Percentiles rank a stretch among this genome's conserved stretches.
These are phyloP conservation scores for Rhodamnia rubescens DNA, from an alignment of 345 rosid species.

Conservation along the genomic window DNA sequence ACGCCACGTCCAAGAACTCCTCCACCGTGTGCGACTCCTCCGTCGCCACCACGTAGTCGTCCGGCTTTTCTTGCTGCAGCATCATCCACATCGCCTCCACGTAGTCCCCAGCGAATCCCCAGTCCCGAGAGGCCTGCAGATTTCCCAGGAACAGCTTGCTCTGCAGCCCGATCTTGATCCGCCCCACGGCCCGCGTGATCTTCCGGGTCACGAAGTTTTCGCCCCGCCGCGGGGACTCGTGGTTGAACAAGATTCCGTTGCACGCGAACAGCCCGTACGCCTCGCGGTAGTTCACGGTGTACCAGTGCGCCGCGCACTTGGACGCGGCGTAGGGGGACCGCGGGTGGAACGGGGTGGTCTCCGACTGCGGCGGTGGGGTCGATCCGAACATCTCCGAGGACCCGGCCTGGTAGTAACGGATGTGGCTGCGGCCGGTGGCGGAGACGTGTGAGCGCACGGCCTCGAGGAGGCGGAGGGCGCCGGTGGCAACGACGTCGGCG, in stretches of 20 bases:
- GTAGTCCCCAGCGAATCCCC: conserved; percentile 96
- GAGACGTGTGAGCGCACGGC: conserved; percentile 83
- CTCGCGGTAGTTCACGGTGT: conserved; percentile 89
- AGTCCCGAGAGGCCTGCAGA: conserved; percentile 76
- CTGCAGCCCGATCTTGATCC: conserved; percentile 82
- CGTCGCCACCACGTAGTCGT: conserved; percentile 91
- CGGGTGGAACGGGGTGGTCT: conserved; percentile 81
- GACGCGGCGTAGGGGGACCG: conserved; percentile 96
- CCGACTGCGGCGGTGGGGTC: conserved; percentile 82
- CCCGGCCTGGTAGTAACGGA: conserved; percentile 89
- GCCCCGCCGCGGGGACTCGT: conserved; percentile 85
- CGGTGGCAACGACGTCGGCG: conserved; percentile 90
- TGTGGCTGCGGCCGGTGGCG: conserved; percentile 51
- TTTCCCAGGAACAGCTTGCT: conserved; percentile 78
- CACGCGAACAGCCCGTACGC: conserved; percentile 86
- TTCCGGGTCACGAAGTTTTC: conserved; percentile 94
- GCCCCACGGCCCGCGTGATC: conserved; percentile 84
- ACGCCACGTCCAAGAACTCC: conserved; percentile 77
- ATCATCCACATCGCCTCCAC: conserved; percentile 99
- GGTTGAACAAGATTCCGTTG: conserved; percentile 86
- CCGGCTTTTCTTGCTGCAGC: conserved; percentile 90
- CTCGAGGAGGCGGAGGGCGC: conserved; percentile 85
- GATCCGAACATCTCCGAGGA: conserved; percentile 97
- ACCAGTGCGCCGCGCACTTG: conserved; percentile 95
- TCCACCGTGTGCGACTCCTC: conserved; percentile 89